Evolutionary conservation across 2,329 filamentous ascomycete genomes (phyloP).

Genomic region (Scortechinia acanthostroma): DNA sequence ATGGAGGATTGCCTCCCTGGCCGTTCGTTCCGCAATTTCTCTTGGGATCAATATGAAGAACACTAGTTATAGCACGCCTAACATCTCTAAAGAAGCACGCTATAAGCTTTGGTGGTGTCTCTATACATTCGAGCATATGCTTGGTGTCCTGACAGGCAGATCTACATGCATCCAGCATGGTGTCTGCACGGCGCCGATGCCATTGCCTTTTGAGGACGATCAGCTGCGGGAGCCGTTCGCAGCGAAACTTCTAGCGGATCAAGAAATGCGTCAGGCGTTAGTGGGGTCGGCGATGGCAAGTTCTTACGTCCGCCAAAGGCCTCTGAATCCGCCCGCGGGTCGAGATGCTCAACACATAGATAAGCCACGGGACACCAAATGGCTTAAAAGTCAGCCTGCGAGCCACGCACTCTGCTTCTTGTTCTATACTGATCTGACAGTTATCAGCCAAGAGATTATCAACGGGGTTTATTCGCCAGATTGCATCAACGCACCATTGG

Average conservation of each 20-base stretch:
- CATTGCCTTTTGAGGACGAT: slow-evolving; percentile 27
- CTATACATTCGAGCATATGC: slow-evolving; percentile 29
- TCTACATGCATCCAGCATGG: slow-evolving; percentile 29
- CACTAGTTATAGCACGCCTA: slow-evolving; percentile 21
- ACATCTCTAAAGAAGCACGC: slow-evolving; percentile 30
- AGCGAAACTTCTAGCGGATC: slow-evolving; percentile 12
- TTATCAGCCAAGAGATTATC: not conserved
- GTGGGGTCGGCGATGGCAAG: not conserved
- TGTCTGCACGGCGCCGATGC: slow-evolving; percentile 29
- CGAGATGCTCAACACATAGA: not conserved
- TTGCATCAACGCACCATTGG: not conserved
- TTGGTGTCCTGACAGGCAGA: slow-evolving; percentile 34
- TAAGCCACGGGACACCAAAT: slow-evolving; percentile 4
- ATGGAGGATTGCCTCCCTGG: slow-evolving; percentile 29
- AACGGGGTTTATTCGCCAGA: slow-evolving; percentile 7
- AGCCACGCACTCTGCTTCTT: slow-evolving; percentile 15
- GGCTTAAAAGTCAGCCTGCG: slow-evolving; percentile 14
- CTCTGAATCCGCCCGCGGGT: no score
- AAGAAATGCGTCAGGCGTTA: not conserved
- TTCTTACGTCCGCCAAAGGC: not conserved
- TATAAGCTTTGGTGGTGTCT: slow-evolving; percentile 35
- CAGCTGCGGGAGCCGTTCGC: slow-evolving; percentile 18
- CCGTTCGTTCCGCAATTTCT: slow-evolving; percentile 28
- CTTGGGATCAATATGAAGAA: slow-evolving; percentile 33
- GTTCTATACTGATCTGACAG: slow-evolving; percentile 3